Conservation (phyloP, 108 stramenopile species). For the Nannochloropsis granulata region DNA sequence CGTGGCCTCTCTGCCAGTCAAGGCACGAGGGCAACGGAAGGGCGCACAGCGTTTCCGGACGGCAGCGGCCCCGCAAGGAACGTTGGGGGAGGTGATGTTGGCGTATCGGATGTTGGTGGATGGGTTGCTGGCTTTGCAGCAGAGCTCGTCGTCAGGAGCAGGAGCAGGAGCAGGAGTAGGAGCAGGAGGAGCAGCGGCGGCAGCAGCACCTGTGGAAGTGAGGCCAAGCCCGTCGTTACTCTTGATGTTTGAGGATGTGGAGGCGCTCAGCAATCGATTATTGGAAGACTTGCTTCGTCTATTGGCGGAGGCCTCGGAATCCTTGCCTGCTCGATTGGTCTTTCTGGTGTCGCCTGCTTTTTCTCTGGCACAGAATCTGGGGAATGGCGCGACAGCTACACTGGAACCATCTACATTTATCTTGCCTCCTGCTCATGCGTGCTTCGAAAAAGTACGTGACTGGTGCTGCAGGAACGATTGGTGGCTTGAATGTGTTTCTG, state of each 20-base stretch:
- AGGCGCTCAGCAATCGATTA: background rate
- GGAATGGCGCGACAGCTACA: background rate
- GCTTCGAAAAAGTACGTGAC: background rate
- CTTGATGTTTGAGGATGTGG: background rate
- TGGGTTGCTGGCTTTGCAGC: background rate
- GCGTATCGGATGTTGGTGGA: background rate
- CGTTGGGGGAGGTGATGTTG: background rate
- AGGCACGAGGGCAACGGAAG: background rate
- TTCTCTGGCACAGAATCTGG: background rate
- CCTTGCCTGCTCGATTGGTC: background rate
- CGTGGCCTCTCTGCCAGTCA: background rate
- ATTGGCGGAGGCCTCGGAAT: background rate
- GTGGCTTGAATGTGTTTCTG: background rate
- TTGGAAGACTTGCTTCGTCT: background rate
- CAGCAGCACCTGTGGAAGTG: background rate
- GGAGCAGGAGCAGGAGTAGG: background rate
- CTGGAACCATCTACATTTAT: background rate
- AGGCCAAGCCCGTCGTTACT: background rate
- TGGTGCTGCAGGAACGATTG: background rate
- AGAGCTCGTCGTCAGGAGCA: background rate
- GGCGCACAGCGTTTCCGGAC: background rate
- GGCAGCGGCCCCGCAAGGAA: background rate
- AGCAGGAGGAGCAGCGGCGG: background rate
- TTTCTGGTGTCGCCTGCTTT: background rate
- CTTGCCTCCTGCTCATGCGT: background rate